Evolutionary conservation across 2,329 filamentous ascomycete genomes (phyloP), one percentile per base, ranked within the genome.

Genomic region (Phaeosphaeria sp.): DNA sequence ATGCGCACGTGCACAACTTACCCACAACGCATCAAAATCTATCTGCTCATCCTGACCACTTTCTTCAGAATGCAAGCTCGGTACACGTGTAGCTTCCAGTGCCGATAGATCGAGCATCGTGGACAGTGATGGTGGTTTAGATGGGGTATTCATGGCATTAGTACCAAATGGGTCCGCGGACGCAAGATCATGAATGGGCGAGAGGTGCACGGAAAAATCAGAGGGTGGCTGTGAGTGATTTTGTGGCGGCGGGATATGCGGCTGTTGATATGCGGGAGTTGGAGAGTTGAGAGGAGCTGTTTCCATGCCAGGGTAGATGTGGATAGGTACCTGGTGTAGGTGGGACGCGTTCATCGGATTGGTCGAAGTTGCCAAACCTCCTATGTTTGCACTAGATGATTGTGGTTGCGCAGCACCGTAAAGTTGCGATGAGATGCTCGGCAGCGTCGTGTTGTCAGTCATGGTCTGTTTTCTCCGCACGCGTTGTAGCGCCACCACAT

Each of bases 1-100:
- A 15, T 36, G 9, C 13, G 13, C 30, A 36, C 30, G 13, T 36
- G 3, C 7, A 36, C 6, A 13, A 11, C 30, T 36, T 13, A 36
- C 30, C 77, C 77, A 80, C 23, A 80, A 52, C 13, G 76, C 71
- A 59, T 79, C 77, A 42, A 80, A 79, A 21, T 80, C 77, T 52
- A 80, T 77, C 20, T 77, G 71, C 49, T 79, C 77, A 39, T 79
- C 78, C 2, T 65, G 67, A 39, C 71, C 68, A 23, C 69, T 73
- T 17, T 75, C 72, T 25, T 77, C 76, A 1, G 62, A 68, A 22
- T 73, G 67, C 47, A 76, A 52, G 27, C 67, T 73, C 0, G 74
- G 75, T 7, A 74, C 71, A 0, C 71, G 58, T 9, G 72, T 73
- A 23, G 64, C 63, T 23, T 77, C 75, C 7, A 78, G 64, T 2